phyloP scores from a whole-genome alignment of 768 basidiomycete genomes.

The Pisolithus marmoratus region DNA sequence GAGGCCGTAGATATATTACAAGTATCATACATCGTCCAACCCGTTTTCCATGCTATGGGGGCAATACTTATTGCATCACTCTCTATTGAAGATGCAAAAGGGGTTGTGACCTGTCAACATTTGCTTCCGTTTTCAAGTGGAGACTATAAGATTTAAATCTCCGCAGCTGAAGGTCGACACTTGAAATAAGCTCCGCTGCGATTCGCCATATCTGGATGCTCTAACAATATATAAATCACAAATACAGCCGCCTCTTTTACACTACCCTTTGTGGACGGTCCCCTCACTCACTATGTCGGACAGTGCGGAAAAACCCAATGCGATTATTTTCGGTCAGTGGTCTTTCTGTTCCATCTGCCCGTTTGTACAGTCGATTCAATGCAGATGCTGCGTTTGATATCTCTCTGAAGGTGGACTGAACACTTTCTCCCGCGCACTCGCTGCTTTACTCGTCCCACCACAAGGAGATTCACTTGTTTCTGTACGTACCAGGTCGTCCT shows the following conservation, averaged over 20 bases:
- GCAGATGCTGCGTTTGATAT: constrained; percentile 1
- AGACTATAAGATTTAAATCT: neutral
- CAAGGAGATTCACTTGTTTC: constrained; percentile 67
- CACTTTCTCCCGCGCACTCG: constrained; percentile 70
- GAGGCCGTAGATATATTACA: neutral
- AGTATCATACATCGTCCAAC: neutral
- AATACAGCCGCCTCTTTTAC: neutral
- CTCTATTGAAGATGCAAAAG: no score
- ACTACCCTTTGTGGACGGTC: neutral
- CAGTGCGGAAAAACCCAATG: constrained; percentile 46
- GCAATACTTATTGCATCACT: neutral
- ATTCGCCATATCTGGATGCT: neutral
- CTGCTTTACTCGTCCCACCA: constrained; percentile 58
- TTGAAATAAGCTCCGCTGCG: neutral
- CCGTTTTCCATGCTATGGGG: no score
- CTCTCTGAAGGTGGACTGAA: constrained; percentile 63
- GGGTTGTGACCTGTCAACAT: neutral
- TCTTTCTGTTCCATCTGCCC: constrained; percentile 4
- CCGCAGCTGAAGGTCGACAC: neutral
- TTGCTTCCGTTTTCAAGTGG: constrained; percentile 1
- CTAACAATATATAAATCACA: neutral
- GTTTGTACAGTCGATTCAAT: constrained; percentile 4
- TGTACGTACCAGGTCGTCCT: constrained; percentile 36
- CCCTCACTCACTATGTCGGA: constrained; percentile 28
- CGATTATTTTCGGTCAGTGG: constrained; percentile 68